Conservation (phyloP, 331 rosid genomes). For the Cydonia oblonga region DNA sequence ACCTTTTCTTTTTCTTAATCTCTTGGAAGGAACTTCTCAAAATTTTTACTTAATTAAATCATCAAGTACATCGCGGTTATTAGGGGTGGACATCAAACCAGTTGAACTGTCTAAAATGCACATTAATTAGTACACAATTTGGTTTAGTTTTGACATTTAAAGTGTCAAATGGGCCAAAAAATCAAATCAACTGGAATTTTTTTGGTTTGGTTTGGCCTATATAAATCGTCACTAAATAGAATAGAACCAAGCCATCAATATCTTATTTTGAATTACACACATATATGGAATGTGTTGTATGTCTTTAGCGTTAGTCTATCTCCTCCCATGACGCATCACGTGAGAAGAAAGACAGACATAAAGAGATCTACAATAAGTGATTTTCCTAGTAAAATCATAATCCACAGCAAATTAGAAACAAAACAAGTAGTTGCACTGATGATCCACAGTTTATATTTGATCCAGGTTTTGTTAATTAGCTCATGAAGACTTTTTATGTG, state of each 20-base stretch:
- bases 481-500: not conserved
- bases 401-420: not conserved
- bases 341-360: not conserved
- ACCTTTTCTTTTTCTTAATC: not conserved
- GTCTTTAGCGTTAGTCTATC: not conserved
- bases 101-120: not conserved
- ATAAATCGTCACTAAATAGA: too few species aligned
- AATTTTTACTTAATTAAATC: too few species aligned
- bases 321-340: too few species aligned
- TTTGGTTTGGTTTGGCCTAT: too few species aligned
- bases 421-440: not conserved
- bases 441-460: not conserved
- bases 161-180: too few species aligned
- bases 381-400: not conserved
- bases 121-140: not conserved
- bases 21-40: not conserved
- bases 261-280: too few species aligned
- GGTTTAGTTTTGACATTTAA: not conserved
- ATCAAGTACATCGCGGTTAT: too few species aligned
- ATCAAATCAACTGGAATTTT: too few species aligned
- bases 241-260: too few species aligned
- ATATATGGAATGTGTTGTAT: not conserved
- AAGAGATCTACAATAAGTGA: not conserved
- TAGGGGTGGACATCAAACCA: not conserved
- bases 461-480: not conserved